Evolutionary conservation across 75 land plant genomes (phyloP).

Genomic region (Larix kaempferi): DNA sequence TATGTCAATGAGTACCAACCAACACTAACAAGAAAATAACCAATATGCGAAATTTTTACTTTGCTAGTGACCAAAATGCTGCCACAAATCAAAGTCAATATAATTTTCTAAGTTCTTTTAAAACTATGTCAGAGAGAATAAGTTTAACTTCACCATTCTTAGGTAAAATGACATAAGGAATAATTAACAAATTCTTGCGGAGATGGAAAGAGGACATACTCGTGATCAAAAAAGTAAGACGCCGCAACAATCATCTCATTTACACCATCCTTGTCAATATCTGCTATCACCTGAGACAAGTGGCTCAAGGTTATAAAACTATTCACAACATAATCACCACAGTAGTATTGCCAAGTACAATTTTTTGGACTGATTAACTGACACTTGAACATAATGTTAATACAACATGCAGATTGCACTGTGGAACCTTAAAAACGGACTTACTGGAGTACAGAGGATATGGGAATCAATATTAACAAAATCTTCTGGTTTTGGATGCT

Average conservation of each 20-base stretch:
- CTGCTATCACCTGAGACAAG: constrained; percentile 89
- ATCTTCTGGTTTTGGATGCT: constrained; percentile 78
- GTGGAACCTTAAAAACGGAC: constrained; percentile 6
- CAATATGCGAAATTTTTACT: not conserved
- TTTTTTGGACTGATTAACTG: not conserved
- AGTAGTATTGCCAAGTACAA: not conserved
- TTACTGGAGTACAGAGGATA: constrained; percentile 91
- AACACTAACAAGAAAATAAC: no score
- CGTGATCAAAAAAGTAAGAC: constrained; percentile 98
- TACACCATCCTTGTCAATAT: constrained; percentile 95
- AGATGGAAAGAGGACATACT: constrained; percentile 50
- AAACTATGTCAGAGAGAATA: not conserved
- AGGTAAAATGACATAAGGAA: not conserved
- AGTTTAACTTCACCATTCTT: not conserved
- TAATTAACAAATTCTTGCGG: not conserved
- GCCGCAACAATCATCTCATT: constrained; percentile 90
- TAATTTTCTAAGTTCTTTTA: not conserved
- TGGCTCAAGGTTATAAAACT: not conserved
- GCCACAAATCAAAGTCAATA: not conserved
- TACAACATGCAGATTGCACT: not conserved
- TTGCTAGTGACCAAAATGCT: not conserved
- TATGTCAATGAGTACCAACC: no score
- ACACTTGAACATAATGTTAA: not conserved
- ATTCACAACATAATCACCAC: not conserved
- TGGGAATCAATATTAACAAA: constrained; percentile 90